phyloP scores from a whole-genome alignment of 169 alveolate species.

The Eimeria praecox region DNA sequence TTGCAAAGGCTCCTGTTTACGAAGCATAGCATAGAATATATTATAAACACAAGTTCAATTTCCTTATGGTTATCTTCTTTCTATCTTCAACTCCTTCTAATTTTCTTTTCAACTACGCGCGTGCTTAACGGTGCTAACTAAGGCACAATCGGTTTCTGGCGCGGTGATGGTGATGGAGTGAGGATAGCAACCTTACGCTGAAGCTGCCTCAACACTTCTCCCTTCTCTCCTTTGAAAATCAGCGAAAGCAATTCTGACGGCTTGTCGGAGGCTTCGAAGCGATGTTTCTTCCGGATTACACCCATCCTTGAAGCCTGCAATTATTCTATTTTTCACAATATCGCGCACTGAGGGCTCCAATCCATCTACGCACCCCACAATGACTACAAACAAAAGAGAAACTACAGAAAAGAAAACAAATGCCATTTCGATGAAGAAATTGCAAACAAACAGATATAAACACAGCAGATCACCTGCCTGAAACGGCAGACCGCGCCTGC shows the following conservation, averaged over 20 bases:
- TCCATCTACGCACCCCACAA: background rate
- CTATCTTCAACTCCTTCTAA: no score
- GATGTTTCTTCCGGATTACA: conserved; percentile 31
- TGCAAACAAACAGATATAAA: background rate
- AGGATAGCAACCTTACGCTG: background rate
- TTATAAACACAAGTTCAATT: no score
- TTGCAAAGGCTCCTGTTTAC: no score
- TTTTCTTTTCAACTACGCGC: no score
- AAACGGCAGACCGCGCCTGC: background rate
- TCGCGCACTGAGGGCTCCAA: background rate
- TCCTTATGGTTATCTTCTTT: no score
- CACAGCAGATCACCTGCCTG: no score
- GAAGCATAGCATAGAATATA: no score
- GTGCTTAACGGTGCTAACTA: no score
- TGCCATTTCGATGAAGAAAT: background rate
- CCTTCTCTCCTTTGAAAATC: background rate
- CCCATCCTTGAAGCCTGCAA: conserved; percentile 50
- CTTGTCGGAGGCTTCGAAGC: background rate
- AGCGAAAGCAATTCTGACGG: conserved; percentile 18
- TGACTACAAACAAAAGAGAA: background rate
- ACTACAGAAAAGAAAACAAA: background rate
- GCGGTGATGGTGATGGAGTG: no score
- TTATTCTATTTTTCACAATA: background rate
- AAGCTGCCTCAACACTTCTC: background rate
- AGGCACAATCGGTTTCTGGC: no score